Evolutionary conservation across 371 early-diverging fungal species (phyloP).

Genomic region (Dentiscutata heterogama): DNA sequence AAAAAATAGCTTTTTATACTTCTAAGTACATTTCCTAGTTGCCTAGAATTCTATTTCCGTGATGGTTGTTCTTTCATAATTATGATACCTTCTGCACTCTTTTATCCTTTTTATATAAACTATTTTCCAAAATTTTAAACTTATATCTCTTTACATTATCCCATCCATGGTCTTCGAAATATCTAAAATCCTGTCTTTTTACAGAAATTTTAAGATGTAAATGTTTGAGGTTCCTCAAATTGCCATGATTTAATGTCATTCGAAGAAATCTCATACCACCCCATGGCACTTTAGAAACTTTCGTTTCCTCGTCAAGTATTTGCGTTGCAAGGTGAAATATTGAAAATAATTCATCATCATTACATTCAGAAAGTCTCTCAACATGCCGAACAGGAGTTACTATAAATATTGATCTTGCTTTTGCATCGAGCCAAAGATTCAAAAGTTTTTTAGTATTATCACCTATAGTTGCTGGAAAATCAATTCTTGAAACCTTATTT

Average conservation of each 20-base stretch:
- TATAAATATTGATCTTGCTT: conserved; percentile 46
- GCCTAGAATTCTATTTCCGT: too few relatives aligned
- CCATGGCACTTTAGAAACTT: conserved; percentile 27
- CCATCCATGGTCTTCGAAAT: conserved; percentile 36
- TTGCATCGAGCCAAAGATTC: conserved; percentile 44
- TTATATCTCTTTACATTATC: conserved; percentile 40
- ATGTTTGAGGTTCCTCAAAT: conserved; percentile 45
- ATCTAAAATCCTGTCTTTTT: not conserved
- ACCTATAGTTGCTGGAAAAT: conserved; percentile 19
- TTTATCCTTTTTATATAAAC: conserved; percentile 42
- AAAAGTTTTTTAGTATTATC: not conserved
- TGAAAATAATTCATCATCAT: conserved; percentile 43
- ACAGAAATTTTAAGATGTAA: conserved; percentile 44
- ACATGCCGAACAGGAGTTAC: conserved; percentile 45
- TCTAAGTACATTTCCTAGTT: too few relatives aligned
- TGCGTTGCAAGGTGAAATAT: conserved; percentile 28
- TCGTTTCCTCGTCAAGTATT: conserved; percentile 17
- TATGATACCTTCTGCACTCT: conserved; percentile 32
- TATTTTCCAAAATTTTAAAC: conserved; percentile 16
- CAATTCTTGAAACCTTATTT: conserved; percentile 4
- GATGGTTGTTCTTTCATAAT: not conserved
- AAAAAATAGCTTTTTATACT: too few relatives aligned
- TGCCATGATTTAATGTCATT: conserved; percentile 48
- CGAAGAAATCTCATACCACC: not conserved
- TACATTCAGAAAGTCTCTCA: conserved; percentile 47